These are phyloP conservation scores for Scedosporium aurantiacum DNA, from an alignment of 2,329 filamentous ascomycete species.

Conservation along the genomic window DNA sequence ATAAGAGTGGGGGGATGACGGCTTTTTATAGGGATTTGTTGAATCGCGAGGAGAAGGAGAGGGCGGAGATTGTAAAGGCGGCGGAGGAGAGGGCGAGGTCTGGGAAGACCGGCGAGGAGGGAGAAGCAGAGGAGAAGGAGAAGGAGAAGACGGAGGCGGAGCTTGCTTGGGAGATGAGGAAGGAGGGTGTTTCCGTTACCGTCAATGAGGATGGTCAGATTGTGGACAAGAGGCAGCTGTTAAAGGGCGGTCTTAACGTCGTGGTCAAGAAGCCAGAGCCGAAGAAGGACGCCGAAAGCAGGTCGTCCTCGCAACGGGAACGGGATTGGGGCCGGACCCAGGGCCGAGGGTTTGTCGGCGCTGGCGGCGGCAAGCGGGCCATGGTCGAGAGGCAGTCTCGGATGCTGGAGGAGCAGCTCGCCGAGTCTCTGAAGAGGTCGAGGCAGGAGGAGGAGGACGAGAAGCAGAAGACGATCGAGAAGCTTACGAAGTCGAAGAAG, in stretches of 20 bases:
- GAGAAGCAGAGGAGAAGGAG: conserved; percentile 22
- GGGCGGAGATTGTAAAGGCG: conserved; percentile 59
- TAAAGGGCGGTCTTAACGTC: conserved; percentile 66
- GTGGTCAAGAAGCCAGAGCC: conserved; percentile 39
- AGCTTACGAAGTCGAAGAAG: conserved; percentile 64
- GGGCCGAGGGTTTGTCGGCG: conserved; percentile 27
- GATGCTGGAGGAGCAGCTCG: conserved; percentile 71
- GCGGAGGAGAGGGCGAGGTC: conserved; percentile 41
- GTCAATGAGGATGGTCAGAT: conserved; percentile 77
- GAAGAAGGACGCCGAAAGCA: not conserved
- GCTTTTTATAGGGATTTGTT: conserved; percentile 69
- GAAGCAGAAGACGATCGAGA: conserved; percentile 48
- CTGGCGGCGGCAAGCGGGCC: conserved; percentile 45
- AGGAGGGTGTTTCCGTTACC: conserved; percentile 48
- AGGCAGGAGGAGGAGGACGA: conserved; percentile 59
- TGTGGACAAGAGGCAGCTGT: conserved; percentile 71
- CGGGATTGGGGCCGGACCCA: conserved; percentile 1
- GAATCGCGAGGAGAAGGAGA: conserved; percentile 57
- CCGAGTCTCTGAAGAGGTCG: conserved; percentile 59
- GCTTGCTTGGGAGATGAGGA: conserved; percentile 55
- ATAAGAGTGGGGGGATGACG: conserved; percentile 58
- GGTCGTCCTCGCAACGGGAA: conserved; percentile 3
- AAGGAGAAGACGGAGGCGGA: conserved; percentile 49
- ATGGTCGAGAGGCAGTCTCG: conserved; percentile 65
- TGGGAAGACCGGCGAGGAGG: conserved; percentile 21